Evolutionary conservation across 2,329 filamentous ascomycete species (phyloP).

Genomic region (Monosporascus ibericus): DNA sequence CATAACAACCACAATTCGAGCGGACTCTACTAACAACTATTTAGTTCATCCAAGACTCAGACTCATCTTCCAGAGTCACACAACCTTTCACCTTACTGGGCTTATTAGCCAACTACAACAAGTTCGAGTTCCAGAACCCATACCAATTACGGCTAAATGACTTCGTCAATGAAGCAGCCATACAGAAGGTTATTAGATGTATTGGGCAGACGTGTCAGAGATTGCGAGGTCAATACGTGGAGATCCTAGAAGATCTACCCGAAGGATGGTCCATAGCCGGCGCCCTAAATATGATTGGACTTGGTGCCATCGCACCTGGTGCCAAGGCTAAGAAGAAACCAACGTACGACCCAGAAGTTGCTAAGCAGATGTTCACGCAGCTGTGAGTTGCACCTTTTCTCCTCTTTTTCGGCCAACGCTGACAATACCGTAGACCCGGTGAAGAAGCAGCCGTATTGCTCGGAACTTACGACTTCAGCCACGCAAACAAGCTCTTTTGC

Average conservation of each 20-base stretch:
- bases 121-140: slow-evolving; percentile 96
- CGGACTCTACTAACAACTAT: slow-evolving; percentile 9
- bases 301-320: slow-evolving; percentile 68
- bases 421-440: slow-evolving; percentile 54
- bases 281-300: slow-evolving; percentile 77
- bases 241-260: slow-evolving; percentile 82
- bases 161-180: slow-evolving; percentile 87
- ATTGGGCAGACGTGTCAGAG: slow-evolving; percentile 66
- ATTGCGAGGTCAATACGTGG: slow-evolving; percentile 70
- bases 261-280: slow-evolving; percentile 81
- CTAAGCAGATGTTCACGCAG: slow-evolving; percentile 72
- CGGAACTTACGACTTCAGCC: slow-evolving; percentile 85
- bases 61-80: slow-evolving; percentile 56
- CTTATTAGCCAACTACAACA: slow-evolving; percentile 94
- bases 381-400: slow-evolving; percentile 51
- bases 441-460: slow-evolving; percentile 74
- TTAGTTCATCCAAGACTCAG: slow-evolving; percentile 76
- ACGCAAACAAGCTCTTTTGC: slow-evolving; percentile 93
- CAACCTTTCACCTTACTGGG: slow-evolving; percentile 79
- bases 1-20: background rate
- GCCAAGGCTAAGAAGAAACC: slow-evolving; percentile 53
- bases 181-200: slow-evolving; percentile 72
- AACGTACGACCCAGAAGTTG: slow-evolving; percentile 68
- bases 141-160: slow-evolving; percentile 89
- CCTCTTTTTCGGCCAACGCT: slow-evolving; percentile 14